phyloP scores from a whole-genome alignment of 1,284 basidiomycete genomes.

The Leccinum cinnamomeum region DNA sequence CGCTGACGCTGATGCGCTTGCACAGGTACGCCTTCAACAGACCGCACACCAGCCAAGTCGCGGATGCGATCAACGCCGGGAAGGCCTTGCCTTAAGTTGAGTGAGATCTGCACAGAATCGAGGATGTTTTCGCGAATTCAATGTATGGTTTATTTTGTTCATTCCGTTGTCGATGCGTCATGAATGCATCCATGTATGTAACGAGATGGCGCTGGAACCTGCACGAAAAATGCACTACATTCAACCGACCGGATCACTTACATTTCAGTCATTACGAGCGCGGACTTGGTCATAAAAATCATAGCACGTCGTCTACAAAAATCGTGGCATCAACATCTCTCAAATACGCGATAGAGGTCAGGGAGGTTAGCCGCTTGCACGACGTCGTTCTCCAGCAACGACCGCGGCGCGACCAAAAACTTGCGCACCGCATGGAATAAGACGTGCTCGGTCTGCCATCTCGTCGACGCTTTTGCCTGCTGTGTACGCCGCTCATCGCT shows the following conservation, averaged over 20 bases:
- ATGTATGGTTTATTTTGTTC: not conserved
- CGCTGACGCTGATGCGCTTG: not conserved
- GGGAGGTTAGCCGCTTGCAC: slow-evolving; percentile 86
- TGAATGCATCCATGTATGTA: not conserved
- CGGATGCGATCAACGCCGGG: slow-evolving; percentile 68
- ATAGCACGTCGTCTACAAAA: not conserved
- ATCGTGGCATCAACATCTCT: slow-evolving; percentile 63
- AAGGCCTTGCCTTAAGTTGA: slow-evolving; percentile 49
- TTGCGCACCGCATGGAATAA: slow-evolving; percentile 81
- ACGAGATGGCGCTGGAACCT: not conserved
- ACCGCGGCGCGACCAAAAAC: slow-evolving; percentile 70
- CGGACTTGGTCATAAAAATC: not conserved
- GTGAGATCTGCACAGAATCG: too few relatives aligned
- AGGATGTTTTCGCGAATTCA: not conserved
- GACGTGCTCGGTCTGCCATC: slow-evolving; percentile 87
- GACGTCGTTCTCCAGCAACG: slow-evolving; percentile 71
- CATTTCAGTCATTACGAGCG: not conserved
- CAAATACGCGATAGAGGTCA: slow-evolving; percentile 89
- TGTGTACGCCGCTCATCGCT: slow-evolving; percentile 22
- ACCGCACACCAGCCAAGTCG: slow-evolving; percentile 71
- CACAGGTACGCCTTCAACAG: slow-evolving; percentile 69
- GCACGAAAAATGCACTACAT: not conserved
- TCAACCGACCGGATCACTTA: not conserved
- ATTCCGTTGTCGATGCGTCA: not conserved
- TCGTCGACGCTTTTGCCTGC: slow-evolving; percentile 52